phyloP scores from a whole-genome alignment of 345 rosid species.

The Eucalyptus shirleyi region DNA sequence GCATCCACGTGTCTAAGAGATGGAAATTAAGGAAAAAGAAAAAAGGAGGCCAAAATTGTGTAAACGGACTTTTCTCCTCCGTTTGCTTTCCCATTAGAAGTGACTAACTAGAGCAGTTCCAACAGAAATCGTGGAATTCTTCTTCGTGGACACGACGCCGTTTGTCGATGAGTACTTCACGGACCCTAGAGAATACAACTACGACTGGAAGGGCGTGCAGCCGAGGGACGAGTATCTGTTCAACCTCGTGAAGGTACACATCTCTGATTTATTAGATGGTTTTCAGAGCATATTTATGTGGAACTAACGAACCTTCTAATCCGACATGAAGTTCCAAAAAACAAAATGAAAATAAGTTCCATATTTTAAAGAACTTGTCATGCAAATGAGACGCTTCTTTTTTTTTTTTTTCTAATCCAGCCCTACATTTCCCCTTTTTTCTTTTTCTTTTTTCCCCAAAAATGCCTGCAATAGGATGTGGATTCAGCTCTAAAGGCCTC shows the following conservation, averaged over 20 bases:
- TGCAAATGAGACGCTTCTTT: neutral
- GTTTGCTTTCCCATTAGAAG: neutral
- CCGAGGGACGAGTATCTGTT: slow-evolving; percentile 39
- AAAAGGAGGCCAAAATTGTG: neutral
- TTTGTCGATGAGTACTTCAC: slow-evolving; percentile 41
- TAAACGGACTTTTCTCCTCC: neutral
- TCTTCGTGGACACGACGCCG: slow-evolving; percentile 67
- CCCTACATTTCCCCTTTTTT: neutral
- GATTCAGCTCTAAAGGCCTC: slow-evolving; percentile 17
- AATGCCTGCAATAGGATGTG: slow-evolving; percentile 11
- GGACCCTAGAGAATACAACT: slow-evolving; percentile 23
- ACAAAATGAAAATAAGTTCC: neutral
- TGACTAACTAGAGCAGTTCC: neutral
- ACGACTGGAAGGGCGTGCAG: slow-evolving; percentile 54
- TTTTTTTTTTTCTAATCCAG: neutral
- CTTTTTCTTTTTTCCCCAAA: too few relatives aligned
- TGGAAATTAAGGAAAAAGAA: neutral
- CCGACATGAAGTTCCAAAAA: neutral
- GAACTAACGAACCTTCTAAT: neutral
- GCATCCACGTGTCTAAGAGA: neutral
- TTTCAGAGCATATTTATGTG: neutral
- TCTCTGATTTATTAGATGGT: neutral
- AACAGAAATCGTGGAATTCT: slow-evolving; percentile 35
- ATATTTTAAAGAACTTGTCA: neutral
- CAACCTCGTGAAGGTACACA: slow-evolving; percentile 20